Conservation (phyloP, 2,329 filamentous ascomycete species). For the Clonostachys chloroleuca region DNA sequence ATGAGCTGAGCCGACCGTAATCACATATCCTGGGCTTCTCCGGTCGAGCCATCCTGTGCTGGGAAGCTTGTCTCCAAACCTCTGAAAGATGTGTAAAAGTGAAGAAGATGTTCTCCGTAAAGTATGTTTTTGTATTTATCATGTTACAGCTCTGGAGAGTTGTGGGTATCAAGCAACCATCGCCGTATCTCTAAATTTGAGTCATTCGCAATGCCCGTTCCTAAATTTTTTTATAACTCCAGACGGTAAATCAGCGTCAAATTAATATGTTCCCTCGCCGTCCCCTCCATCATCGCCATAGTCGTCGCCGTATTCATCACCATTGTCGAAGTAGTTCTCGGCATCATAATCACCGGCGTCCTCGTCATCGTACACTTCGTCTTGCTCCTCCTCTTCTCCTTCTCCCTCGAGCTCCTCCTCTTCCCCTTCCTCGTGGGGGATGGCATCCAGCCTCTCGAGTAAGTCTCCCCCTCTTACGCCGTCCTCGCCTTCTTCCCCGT, state of each 20-base stretch:
- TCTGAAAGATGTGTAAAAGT: too few relatives aligned
- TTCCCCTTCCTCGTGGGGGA: conserved; percentile 43
- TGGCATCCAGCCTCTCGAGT: conserved; percentile 37
- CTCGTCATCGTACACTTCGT: conserved; percentile 51
- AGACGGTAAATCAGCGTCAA: background rate
- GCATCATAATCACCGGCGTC: conserved; percentile 59
- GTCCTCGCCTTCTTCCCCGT: conserved; percentile 17
- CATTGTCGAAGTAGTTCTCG: conserved; percentile 56
- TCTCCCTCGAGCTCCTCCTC: conserved; percentile 44
- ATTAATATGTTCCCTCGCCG: conserved; percentile 33
- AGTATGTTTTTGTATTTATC: too few relatives aligned
- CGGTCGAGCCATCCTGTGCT: too few relatives aligned
- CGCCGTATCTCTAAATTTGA: background rate
- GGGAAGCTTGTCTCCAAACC: too few relatives aligned
- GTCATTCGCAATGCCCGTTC: background rate
- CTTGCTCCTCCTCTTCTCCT: conserved; percentile 39
- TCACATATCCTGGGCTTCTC: too few relatives aligned
- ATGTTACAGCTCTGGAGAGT: too few relatives aligned
- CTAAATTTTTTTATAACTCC: background rate
- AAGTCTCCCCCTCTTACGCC: conserved; percentile 17
- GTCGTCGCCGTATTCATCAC: conserved; percentile 49
- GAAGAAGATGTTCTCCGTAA: too few relatives aligned
- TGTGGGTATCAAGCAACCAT: conserved; percentile 3
- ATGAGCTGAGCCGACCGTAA: too few relatives aligned
- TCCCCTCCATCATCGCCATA: conserved; percentile 47